These are phyloP conservation scores for Curvularia hawaiiensis DNA, from an alignment of 2,329 filamentous ascomycete species.

Conservation along the genomic window DNA sequence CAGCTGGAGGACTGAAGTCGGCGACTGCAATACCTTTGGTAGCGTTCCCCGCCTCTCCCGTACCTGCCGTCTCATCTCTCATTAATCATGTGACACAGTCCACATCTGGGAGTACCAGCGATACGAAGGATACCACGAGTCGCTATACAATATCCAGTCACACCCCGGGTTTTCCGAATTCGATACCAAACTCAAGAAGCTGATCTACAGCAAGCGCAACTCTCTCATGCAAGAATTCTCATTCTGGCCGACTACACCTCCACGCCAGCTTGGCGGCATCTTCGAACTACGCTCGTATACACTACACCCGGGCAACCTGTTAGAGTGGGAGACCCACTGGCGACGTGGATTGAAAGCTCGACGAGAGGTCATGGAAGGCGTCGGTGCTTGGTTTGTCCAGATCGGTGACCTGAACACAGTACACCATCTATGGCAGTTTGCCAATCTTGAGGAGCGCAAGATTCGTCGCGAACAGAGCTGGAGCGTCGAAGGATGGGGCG, in stretches of 20 bases:
- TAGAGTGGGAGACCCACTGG: conserved; percentile 99
- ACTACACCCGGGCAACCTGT: conserved; percentile 89
- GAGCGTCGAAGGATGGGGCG: conserved; percentile 92
- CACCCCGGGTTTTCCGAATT: conserved; percentile 86
- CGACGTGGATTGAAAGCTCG: conserved; percentile 87
- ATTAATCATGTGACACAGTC: conserved; percentile 61
- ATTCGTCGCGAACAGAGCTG: conserved; percentile 91
- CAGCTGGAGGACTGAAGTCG: conserved; percentile 97
- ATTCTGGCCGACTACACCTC: conserved; percentile 96
- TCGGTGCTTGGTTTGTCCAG: conserved; percentile 98
- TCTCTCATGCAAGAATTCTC: conserved; percentile 99
- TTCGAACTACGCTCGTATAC: conserved; percentile 98
- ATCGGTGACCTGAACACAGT: conserved; percentile 97
- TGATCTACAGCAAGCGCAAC: conserved; percentile 82
- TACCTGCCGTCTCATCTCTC: not conserved
- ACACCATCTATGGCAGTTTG: conserved; percentile 98
- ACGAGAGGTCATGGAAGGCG: conserved; percentile 97
- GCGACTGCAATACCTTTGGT: conserved; percentile 97
- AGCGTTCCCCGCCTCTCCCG: conserved; percentile 42
- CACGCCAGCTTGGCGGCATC: conserved; percentile 85
- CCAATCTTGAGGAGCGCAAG: conserved; percentile 92
- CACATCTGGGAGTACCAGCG: conserved; percentile 99
- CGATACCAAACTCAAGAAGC: conserved; percentile 79
- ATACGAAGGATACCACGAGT: conserved; percentile 94
- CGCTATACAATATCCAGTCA: conserved; percentile 79